phyloP scores from a whole-genome alignment of 2,329 filamentous ascomycete genomes.

The Aspergillus sergii region DNA sequence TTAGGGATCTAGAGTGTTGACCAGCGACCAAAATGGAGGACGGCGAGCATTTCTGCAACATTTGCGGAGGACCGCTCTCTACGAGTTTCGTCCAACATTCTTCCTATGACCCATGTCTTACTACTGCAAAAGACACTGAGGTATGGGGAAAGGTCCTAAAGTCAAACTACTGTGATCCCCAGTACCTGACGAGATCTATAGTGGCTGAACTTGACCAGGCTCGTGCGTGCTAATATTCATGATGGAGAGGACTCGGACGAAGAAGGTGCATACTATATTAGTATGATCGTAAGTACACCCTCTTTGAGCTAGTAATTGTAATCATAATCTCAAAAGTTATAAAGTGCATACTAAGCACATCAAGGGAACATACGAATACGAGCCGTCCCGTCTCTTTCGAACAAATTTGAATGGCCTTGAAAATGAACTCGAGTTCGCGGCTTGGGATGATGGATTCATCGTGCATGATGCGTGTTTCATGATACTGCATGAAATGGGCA shows the following conservation, averaged over 20 bases:
- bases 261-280: not conserved
- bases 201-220: not conserved
- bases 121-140: not conserved
- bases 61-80: slow-evolving; percentile 9
- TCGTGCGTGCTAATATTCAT: not conserved
- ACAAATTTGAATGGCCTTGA: not conserved
- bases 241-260: not conserved
- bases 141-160: not conserved
- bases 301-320: not conserved
- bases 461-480: not conserved
- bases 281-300: not conserved
- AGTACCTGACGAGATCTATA: not conserved
- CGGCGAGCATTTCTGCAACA: slow-evolving; percentile 4
- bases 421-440: not conserved
- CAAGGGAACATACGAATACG: not conserved
- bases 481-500: not conserved
- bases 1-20: not conserved
- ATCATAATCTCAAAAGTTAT: not conserved
- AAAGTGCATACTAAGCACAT: not conserved
- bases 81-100: not conserved
- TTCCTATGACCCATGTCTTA: not conserved
- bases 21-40: not conserved
- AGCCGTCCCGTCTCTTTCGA: not conserved
- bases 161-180: not conserved
- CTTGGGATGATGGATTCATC: not conserved